These are phyloP conservation scores for Fusarium aywerte DNA, from an alignment of 2,329 filamentous ascomycete genomes.

Conservation along the genomic window DNA sequence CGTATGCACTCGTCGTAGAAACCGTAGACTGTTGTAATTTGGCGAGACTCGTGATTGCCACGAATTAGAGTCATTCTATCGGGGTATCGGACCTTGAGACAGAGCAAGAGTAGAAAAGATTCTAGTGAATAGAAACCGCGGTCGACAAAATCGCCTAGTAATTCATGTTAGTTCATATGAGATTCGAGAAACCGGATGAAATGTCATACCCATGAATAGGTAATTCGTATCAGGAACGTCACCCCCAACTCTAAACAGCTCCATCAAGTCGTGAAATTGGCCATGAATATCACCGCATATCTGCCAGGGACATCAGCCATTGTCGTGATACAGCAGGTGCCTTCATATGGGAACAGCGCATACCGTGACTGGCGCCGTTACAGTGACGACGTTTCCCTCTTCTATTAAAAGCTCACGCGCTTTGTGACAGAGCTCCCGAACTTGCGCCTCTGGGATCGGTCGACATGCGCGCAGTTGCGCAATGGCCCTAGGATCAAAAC, in stretches of 20 bases:
- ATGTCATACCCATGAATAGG: conserved; percentile 84
- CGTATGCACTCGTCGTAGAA: conserved; percentile 98
- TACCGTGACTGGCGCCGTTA: conserved; percentile 94
- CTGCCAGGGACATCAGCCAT: conserved; percentile 53
- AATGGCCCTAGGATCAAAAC: conserved; percentile 74
- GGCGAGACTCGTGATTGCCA: conserved; percentile 94
- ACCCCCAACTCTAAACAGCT: conserved; percentile 91
- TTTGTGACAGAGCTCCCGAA: conserved; percentile 97
- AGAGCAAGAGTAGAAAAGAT: conserved; percentile 93
- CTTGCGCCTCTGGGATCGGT: conserved; percentile 93
- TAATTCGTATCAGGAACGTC: conserved; percentile 97
- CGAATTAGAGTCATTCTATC: conserved; percentile 96
- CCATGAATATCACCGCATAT: conserved; percentile 98
- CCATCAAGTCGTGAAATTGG: conserved; percentile 97
- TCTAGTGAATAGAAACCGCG: conserved; percentile 98
- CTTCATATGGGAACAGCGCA: conserved; percentile 37
- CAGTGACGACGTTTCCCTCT: conserved; percentile 95
- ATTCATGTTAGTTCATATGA: conserved; percentile 17
- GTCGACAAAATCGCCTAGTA: conserved; percentile 90
- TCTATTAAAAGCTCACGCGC: conserved; percentile 95
- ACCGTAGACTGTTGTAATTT: conserved; percentile 97
- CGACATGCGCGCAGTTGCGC: conserved; percentile 94
- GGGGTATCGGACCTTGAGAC: conserved; percentile 95
- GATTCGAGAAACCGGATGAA: neutral
- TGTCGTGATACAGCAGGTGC: neutral